Base-by-base conservation (phyloP, 1,284 basidiomycete genomes). In the Heliocybe sulcata region DNA sequence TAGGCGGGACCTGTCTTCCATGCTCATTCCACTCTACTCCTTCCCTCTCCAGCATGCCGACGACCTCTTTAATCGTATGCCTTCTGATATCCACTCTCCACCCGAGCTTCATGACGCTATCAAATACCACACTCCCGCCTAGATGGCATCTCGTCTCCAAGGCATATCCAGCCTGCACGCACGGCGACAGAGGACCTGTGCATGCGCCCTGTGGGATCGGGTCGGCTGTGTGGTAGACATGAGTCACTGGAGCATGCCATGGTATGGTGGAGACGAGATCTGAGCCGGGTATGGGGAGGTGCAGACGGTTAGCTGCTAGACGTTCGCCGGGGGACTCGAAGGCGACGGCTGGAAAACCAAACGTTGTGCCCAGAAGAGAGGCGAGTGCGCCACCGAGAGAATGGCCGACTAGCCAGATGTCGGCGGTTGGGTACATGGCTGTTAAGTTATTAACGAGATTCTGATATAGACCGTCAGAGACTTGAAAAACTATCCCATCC, bases 271-370 rank as follows among this genome's bases (percentile, higher is more conserved):
- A 56, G 10, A 59, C 22, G 19, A 63, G 56, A 1, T 62, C 56
- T 2, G 69, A 53, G 0, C 80, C 79, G 1, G 88, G 87, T n/a
- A 86, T 67, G 0, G 87, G 87, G 3, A 99, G 82, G 63, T 94
- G 92, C 3, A 99, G 81, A 35, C 97, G 83, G 23, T 78, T 69
- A 0, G 97, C 91, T 2, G 96, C 90, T 48, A 97, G 77, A 12
- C 85, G 80, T 65, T 99, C 97, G 16, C 93, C 95, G 0, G 94
- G 95, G 11, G 93, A 81, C 72, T 98, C 94, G 66, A 95, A 98
- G 0, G 95, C 86, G 45, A 99, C 87, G 1, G 86, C 88, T 0
- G 96, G 97, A 2, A 93, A 77, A n/a, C 95, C 97, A 65, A 95
- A 98, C 0, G 96, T 96, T 1, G 90, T 81, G 0, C 92, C 94